Conservation (phyloP, 352 stramenopile genomes). For the Albugo laibachii region DNA sequence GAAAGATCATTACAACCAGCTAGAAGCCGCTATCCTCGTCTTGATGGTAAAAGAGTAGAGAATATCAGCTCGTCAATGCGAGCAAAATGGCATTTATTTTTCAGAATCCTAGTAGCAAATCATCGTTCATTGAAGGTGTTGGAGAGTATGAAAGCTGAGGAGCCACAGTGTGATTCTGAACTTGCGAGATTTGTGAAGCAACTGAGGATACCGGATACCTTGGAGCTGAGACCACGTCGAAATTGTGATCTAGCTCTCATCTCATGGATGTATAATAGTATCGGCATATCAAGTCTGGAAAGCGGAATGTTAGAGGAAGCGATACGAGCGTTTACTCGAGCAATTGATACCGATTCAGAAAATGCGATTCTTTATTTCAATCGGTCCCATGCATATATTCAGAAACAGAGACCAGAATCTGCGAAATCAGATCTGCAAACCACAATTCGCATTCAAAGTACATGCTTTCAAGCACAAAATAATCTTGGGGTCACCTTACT, state of each 20-base stretch:
- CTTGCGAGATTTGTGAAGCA: neutral
- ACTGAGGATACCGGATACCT: too few species aligned
- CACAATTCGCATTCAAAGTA: slow-evolving; percentile 20
- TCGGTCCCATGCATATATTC: slow-evolving; percentile 25
- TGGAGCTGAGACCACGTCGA: too few species aligned
- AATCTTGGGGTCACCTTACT: slow-evolving; percentile 28
- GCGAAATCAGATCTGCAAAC: slow-evolving; percentile 24
- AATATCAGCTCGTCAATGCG: too few species aligned
- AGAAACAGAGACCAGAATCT: slow-evolving; percentile 15
- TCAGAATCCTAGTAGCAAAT: too few species aligned
- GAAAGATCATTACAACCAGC: too few species aligned
- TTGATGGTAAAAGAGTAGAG: too few species aligned
- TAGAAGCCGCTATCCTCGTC: too few species aligned
- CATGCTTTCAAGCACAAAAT: slow-evolving; percentile 18
- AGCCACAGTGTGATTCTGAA: neutral
- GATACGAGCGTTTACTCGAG: slow-evolving; percentile 25
- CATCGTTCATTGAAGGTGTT: too few species aligned
- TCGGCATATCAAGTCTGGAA: slow-evolving; percentile 14
- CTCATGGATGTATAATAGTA: slow-evolving; percentile 27
- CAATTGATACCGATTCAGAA: slow-evolving; percentile 20
- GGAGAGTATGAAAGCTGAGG: too few species aligned
- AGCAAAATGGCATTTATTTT: too few species aligned
- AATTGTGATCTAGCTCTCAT: slow-evolving; percentile 7
- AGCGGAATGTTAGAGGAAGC: slow-evolving; percentile 20
- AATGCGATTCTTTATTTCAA: slow-evolving; percentile 26